These are phyloP conservation scores for Agrocybe chaxingu DNA, from an alignment of 768 basidiomycete species.

Conservation along the genomic window DNA sequence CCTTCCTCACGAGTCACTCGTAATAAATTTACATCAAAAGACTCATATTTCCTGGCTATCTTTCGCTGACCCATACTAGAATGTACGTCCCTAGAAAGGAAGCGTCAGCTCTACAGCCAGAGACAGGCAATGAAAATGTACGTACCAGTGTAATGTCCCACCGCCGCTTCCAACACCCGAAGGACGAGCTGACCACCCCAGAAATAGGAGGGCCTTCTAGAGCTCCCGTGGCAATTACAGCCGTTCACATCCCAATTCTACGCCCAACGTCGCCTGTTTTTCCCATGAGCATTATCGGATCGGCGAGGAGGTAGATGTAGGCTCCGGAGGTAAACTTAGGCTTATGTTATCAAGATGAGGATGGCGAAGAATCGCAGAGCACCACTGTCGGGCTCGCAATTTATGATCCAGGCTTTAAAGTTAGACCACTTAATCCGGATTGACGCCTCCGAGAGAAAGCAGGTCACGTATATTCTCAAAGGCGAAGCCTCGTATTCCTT, in stretches of 20 bases:
- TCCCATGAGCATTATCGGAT: constrained; percentile 62
- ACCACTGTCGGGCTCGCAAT: too few species aligned
- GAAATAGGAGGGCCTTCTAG: constrained; percentile 72
- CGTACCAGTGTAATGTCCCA: constrained; percentile 55
- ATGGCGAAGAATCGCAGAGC: background rate
- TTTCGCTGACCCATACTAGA: too few species aligned
- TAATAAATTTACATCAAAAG: too few species aligned
- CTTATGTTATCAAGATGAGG: background rate
- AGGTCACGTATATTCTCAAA: too few species aligned
- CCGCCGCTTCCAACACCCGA: constrained; percentile 46
- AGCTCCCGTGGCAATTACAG: constrained; percentile 56
- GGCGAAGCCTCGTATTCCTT: too few species aligned
- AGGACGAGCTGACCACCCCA: constrained; percentile 56
- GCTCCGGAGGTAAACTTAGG: constrained; percentile 50
- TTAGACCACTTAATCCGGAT: too few species aligned
- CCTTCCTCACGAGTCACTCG: too few species aligned
- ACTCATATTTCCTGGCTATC: too few species aligned
- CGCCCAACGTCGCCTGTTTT: constrained; percentile 58
- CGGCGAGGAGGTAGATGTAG: constrained; percentile 52
- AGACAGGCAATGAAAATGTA: background rate
- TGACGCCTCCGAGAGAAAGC: too few species aligned
- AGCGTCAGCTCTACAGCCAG: too few species aligned
- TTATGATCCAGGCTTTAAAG: too few species aligned
- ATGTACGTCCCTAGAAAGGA: too few species aligned
- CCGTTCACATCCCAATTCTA: constrained; percentile 62